Evolutionary conservation across 1,284 basidiomycete species (phyloP).

Genomic region (Acaromyces ingoldii): DNA sequence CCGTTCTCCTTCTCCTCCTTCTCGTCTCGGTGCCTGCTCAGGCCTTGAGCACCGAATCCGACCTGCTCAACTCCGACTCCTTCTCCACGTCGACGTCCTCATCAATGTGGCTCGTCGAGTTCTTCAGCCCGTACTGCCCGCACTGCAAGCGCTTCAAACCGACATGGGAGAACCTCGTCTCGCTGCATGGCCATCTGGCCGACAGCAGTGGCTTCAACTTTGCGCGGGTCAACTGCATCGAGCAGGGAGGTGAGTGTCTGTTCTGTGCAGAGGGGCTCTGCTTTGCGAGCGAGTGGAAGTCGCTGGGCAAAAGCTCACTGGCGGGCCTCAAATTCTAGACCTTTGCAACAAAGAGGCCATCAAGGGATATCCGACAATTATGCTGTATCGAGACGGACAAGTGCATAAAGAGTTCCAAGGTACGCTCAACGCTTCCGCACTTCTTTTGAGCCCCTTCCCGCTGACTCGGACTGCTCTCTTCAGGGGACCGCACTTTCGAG

Average conservation of each 20-base stretch:
- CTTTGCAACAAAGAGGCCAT: slow-evolving; percentile 4
- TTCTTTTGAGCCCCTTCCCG: background rate
- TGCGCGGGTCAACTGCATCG: slow-evolving; percentile 43
- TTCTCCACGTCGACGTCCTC: background rate
- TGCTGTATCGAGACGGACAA: slow-evolving; percentile 1
- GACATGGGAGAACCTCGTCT: slow-evolving; percentile 70
- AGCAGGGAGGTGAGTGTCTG: slow-evolving; percentile 12
- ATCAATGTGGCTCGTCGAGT: slow-evolving; percentile 42
- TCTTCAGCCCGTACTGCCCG: slow-evolving; percentile 64
- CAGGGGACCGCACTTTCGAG: slow-evolving; percentile 7
- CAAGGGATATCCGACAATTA: slow-evolving; percentile 5
- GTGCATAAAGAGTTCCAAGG: slow-evolving; percentile 3
- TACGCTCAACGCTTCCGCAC: background rate
- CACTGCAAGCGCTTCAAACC: slow-evolving; percentile 74
- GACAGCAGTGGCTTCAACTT: slow-evolving; percentile 52
- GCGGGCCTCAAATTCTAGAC: background rate
- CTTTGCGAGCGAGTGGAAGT: background rate
- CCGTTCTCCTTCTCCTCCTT: too few relatives aligned
- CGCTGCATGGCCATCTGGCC: slow-evolving; percentile 59
- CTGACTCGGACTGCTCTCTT: background rate
- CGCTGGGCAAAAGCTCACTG: background rate
- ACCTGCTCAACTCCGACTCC: too few relatives aligned
- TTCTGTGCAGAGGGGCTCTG: background rate
- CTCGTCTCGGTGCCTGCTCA: too few relatives aligned
- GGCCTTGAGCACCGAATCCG: too few relatives aligned